These are phyloP conservation scores for Cynanchum wilfordii DNA, from an alignment of 257 asterid species.

Conservation along the genomic window DNA sequence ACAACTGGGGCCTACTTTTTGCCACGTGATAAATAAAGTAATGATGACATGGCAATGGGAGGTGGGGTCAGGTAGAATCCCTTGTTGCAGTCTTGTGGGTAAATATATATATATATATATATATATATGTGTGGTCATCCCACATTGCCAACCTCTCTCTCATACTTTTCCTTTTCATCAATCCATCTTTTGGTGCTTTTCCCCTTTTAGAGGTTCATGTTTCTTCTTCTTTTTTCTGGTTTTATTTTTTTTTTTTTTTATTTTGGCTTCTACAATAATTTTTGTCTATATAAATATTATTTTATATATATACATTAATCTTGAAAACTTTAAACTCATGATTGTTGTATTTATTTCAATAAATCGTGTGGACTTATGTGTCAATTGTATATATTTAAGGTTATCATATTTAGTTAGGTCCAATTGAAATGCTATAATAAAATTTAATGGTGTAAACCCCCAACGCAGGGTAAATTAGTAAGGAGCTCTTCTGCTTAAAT, in stretches of 20 bases:
- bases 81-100: constrained; percentile 38
- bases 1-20: constrained; percentile 29
- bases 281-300: background rate
- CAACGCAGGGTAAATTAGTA: too few species aligned
- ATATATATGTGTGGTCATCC: background rate
- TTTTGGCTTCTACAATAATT: constrained; percentile 5
- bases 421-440: too few species aligned
- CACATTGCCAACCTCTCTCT: constrained; percentile 9
- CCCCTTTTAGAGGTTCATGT: constrained; percentile 40
- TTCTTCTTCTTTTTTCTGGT: constrained; percentile 12
- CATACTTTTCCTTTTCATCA: constrained; percentile 56
- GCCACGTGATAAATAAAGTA: constrained; percentile 36
- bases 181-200: constrained; percentile 72
- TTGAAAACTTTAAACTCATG: too few species aligned
- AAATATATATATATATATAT: too few species aligned
- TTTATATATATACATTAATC: too few species aligned
- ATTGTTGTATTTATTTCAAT: too few species aligned
- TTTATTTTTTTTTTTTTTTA: background rate
- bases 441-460: too few species aligned
- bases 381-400: too few species aligned
- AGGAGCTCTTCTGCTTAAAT: too few species aligned
- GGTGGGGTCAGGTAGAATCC: constrained; percentile 33
- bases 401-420: too few species aligned
- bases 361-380: too few species aligned
- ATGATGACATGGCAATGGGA: constrained; percentile 15